Percentiles rank a stretch among this genome's conserved stretches.
These are phyloP conservation scores for Pachyrhizus erosus DNA, from an alignment of 306 rosid species.

Conservation along the genomic window DNA sequence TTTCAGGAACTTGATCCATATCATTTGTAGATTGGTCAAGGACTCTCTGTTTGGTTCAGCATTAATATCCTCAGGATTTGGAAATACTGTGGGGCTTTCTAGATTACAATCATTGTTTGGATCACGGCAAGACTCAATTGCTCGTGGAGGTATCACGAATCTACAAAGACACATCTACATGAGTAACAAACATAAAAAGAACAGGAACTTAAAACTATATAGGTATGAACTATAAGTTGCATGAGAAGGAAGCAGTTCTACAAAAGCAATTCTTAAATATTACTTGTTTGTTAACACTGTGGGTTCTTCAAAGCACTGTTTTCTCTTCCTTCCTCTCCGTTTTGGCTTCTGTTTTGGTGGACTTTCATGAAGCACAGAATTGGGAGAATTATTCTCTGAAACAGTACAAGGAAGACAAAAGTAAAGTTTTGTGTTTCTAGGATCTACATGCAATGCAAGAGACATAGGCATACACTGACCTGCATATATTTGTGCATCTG, in stretches of 20 bases:
- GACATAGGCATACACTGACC: slow-evolving; percentile 48
- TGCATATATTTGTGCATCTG: slow-evolving; percentile 30
- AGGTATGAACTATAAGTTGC: not conserved
- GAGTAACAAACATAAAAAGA: slow-evolving; percentile 36
- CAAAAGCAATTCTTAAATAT: slow-evolving; percentile 34
- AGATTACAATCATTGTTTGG: slow-evolving; percentile 43
- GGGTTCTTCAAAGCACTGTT: slow-evolving; percentile 66
- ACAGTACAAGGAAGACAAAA: slow-evolving; percentile 11
- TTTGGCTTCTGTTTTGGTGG: slow-evolving; percentile 63
- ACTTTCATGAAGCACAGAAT: slow-evolving; percentile 52
- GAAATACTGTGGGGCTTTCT: slow-evolving; percentile 45
- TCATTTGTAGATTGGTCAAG: slow-evolving; percentile 44
- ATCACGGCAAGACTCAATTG: slow-evolving; percentile 52
- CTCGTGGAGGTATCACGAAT: slow-evolving; percentile 53
- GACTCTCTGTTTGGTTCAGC: slow-evolving; percentile 41
- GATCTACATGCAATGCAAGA: slow-evolving; percentile 6
- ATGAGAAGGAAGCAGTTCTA: slow-evolving; percentile 32
- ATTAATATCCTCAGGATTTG: not conserved
- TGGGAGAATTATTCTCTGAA: slow-evolving; percentile 45
- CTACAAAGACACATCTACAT: slow-evolving; percentile 49
- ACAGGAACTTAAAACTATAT: not conserved
- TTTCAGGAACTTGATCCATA: slow-evolving; percentile 45
- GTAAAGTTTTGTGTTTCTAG: not conserved
- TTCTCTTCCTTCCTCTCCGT: slow-evolving; percentile 70
- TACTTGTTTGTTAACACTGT: slow-evolving; percentile 75